Evolutionary conservation across 306 rosid genomes (phyloP), one percentile per base, ranked within the genome.

Genomic region (Hippophae tibetana): DNA sequence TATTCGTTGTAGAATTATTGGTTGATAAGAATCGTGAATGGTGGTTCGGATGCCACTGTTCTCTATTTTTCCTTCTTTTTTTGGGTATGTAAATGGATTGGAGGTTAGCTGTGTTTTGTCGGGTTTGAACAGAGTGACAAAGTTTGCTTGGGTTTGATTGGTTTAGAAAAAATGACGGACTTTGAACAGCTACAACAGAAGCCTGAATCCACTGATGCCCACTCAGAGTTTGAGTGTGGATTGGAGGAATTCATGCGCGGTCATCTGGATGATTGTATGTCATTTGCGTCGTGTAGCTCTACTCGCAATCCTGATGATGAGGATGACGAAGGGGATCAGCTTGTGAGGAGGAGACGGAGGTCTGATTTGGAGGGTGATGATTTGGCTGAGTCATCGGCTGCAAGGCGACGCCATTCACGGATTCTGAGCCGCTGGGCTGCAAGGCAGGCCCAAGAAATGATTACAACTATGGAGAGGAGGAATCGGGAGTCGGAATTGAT

Each of bases 381-480:
- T 86, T 77, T 93, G 66, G 99, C 95, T 0, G 99, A 93, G 74
- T 93, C 99, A 0, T 93, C 99, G 0, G 99, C 96, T 48, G 89
- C 89, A 5, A 79, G 89, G 25, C 69, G 94, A 42, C 86, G 87
- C 62, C 99, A 93, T 69, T 93, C 99, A 0, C 76, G 94, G 64
- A 84, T 88, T 77, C 76, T 93, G 81, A 86, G 94, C 72, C 72
- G 94, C 54, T 89, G 97, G 99, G 99, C 99, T 64, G 99, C 97
- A 1, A 78, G 86, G 58, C 99, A 93, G 81, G 97, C 99, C 0
- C 99, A 93, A 76, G 99, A 93, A 79, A 93, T 93, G 99, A 93
- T 93, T n/a, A 89, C 95, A 7, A 86, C 99, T 0, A 93, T 93
- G 62, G 99, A 93, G 77, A 88, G 95, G 82, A 86, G 99, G 76